Conservation (phyloP, 257 asterid species). For the Capsicum pubescens region DNA sequence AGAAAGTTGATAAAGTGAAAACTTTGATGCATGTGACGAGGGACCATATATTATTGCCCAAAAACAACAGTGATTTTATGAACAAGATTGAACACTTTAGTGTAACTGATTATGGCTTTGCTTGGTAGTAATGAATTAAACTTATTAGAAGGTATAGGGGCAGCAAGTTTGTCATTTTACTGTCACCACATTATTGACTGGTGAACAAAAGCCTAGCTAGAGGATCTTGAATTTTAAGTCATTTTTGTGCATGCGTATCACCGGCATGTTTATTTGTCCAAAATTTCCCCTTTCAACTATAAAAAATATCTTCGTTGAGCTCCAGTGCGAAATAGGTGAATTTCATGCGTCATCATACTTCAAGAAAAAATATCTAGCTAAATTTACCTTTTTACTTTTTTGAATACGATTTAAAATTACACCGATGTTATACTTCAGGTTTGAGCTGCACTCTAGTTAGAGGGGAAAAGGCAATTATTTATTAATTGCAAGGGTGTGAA, state of each 20-base stretch:
- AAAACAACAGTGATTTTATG: neutral
- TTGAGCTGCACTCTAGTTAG: neutral
- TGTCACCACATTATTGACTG: neutral
- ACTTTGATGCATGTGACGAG: neutral
- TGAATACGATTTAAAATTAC: neutral
- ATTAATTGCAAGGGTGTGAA: neutral
- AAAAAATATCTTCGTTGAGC: neutral
- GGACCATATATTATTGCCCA: neutral
- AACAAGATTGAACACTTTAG: neutral
- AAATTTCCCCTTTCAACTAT: neutral
- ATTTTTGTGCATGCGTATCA: conserved; percentile 18
- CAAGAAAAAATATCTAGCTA: too few species aligned
- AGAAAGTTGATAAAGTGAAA: neutral
- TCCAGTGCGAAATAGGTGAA: neutral
- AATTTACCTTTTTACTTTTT: neutral
- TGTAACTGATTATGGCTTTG: neutral
- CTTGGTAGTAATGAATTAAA: neutral
- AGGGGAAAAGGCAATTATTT: neutral
- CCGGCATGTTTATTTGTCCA: neutral
- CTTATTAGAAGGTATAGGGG: too few species aligned
- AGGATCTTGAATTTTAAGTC: neutral
- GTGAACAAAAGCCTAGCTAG: neutral
- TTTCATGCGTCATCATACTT: neutral
- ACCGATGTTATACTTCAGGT: neutral
- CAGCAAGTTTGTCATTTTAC: neutral